A percentile compares a stretch with the other conserved stretches of the same genome.
These are phyloP conservation scores for Dichotomocladium elegans DNA, from an alignment of 371 early-diverging fungal genomes.

Conservation along the genomic window DNA sequence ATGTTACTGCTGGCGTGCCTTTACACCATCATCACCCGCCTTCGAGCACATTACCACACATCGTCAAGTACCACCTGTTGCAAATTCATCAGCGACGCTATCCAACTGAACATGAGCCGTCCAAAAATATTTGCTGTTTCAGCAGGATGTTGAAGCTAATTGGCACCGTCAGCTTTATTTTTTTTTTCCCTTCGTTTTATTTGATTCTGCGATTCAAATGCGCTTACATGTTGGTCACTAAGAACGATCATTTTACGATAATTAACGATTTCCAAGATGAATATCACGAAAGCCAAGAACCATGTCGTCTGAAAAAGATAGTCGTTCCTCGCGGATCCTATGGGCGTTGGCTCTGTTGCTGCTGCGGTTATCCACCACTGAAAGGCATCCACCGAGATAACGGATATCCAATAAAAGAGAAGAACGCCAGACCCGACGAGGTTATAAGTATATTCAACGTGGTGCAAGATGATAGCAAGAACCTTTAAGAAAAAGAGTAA, in stretches of 20 bases:
- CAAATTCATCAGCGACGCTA: slow-evolving; percentile 79
- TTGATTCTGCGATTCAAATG: no score
- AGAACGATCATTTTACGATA: no score
- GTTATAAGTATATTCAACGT: slow-evolving; percentile 64
- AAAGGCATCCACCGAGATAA: slow-evolving; percentile 38
- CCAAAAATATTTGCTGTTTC: slow-evolving; percentile 84
- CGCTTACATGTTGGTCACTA: no score
- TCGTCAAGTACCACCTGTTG: slow-evolving; percentile 80
- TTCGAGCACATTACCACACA: slow-evolving; percentile 77
- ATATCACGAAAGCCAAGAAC: no score
- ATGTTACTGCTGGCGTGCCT: no score
- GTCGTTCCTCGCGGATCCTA: no score
- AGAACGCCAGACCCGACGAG: slow-evolving; percentile 66
- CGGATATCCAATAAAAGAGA: slow-evolving; percentile 75
- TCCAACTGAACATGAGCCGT: slow-evolving; percentile 84
- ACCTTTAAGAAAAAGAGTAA: slow-evolving; percentile 24
- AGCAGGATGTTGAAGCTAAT: slow-evolving; percentile 66
- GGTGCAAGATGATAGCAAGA: slow-evolving; percentile 59
- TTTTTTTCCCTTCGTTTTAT: no score
- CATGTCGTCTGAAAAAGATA: no score
- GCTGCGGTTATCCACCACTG: slow-evolving; percentile 68
- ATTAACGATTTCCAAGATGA: no score
- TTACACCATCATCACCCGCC: no score
- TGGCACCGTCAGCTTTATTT: no score
- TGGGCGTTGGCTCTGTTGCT: no score